phyloP scores from a whole-genome alignment of 1,139 yeast genomes.

The Scheffersomyces lignicola region DNA sequence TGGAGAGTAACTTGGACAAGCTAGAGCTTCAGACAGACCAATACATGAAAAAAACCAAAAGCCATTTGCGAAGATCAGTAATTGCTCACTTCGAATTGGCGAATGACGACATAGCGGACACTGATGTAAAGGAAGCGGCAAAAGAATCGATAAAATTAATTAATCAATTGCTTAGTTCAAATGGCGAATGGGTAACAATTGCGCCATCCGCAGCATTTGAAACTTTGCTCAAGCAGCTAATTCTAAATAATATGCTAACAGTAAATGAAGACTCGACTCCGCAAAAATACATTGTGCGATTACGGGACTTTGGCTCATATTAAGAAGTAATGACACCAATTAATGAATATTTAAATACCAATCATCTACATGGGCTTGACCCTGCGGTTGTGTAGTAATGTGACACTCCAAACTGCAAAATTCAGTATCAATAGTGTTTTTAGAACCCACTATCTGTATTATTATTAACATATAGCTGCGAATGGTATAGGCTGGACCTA shows the following conservation, averaged over 20 bases:
- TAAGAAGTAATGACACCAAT: too few species aligned
- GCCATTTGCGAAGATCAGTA: slow-evolving; percentile 22
- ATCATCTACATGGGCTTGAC: too few species aligned
- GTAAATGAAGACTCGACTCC: not conserved
- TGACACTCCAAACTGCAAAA: not conserved
- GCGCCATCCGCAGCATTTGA: not conserved
- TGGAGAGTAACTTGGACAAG: slow-evolving; percentile 4
- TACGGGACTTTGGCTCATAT: slow-evolving; percentile 1
- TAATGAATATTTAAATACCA: too few species aligned
- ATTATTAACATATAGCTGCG: too few species aligned
- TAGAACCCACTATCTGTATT: not conserved
- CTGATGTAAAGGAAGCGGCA: slow-evolving; percentile 17
- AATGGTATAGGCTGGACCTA: too few species aligned
- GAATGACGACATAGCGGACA: slow-evolving; percentile 17
- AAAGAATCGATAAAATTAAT: slow-evolving; percentile 8
- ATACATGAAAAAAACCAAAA: slow-evolving; percentile 14
- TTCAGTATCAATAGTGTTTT: not conserved
- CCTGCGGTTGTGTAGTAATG: too few species aligned
- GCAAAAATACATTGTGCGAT: not conserved
- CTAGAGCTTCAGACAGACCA: slow-evolving; percentile 13
- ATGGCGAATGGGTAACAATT: slow-evolving; percentile 9
- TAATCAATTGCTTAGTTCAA: slow-evolving; percentile 8
- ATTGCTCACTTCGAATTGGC: slow-evolving; percentile 26
- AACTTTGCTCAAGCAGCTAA: not conserved
- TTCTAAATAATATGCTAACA: slow-evolving; percentile 1